Evolutionary conservation across 768 basidiomycete species (phyloP).

Genomic region (Gloeopeniophorella convolvens): DNA sequence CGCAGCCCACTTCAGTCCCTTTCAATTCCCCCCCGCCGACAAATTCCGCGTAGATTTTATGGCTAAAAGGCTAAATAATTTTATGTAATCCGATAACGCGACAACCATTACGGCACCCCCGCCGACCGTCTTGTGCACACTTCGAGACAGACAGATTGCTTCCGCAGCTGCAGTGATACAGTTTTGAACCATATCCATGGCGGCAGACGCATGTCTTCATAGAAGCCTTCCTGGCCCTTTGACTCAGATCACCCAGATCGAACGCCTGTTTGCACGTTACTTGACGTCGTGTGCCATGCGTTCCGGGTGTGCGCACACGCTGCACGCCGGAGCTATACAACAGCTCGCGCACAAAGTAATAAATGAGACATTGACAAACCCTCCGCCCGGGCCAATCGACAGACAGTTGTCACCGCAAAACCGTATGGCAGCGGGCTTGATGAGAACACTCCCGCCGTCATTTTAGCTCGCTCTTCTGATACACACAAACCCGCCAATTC

Average conservation of each 20-base stretch:
- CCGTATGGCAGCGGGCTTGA: no score
- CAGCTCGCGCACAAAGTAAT: neutral
- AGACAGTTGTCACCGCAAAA: no score
- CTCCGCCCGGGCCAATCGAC: no score
- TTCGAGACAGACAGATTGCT: no score
- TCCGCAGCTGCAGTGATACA: no score
- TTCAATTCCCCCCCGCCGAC: no score
- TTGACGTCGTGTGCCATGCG: slow-evolving; percentile 3
- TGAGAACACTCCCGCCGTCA: neutral
- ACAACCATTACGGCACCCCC: no score
- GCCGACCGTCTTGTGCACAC: no score
- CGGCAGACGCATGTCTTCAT: slow-evolving; percentile 7
- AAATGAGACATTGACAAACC: neutral
- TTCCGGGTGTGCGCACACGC: no score
- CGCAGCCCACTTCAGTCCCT: no score
- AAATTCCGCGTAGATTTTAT: no score
- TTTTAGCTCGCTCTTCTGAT: neutral
- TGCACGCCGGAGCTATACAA: neutral
- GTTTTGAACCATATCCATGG: no score
- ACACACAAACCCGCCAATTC: neutral
- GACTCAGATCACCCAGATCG: slow-evolving; percentile 6
- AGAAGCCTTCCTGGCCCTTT: neutral
- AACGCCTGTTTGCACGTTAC: neutral
- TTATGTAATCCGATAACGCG: slow-evolving; percentile 14
- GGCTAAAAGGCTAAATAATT: slow-evolving; percentile 16